Evolutionary conservation across 2,329 filamentous ascomycete species (phyloP).

Genomic region (Magnaporthiopsis incrustans): DNA sequence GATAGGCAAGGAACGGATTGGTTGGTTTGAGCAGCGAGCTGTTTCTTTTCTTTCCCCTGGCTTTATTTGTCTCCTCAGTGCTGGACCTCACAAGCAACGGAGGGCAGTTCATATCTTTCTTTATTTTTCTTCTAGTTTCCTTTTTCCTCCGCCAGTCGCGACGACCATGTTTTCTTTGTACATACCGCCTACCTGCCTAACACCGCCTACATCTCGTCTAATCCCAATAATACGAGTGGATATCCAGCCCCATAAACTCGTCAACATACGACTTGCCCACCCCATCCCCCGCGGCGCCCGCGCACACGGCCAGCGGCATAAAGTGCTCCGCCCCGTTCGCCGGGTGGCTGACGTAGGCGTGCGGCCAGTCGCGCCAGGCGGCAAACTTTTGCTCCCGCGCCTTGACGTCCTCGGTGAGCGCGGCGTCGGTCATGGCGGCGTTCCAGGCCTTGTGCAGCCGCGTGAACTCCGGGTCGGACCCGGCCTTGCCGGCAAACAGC

Average conservation of each 20-base stretch:
- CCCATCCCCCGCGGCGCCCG: slow-evolving; percentile 40
- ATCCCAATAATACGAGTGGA: slow-evolving; percentile 49
- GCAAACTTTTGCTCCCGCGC: slow-evolving; percentile 32
- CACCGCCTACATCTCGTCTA: background rate
- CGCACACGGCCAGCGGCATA: slow-evolving; percentile 49
- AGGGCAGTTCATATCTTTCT: background rate
- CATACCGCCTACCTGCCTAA: background rate
- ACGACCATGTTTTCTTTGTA: background rate
- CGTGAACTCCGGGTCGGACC: slow-evolving; percentile 15
- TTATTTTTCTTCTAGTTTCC: background rate
- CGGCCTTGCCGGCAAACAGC: slow-evolving; percentile 28
- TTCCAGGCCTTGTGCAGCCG: slow-evolving; percentile 34
- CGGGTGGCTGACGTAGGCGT: slow-evolving; percentile 46
- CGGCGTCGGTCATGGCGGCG: slow-evolving; percentile 31
- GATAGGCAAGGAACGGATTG: no score
- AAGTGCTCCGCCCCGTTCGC: slow-evolving; percentile 48
- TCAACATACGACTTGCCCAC: slow-evolving; percentile 38
- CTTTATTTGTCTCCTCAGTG: no score
- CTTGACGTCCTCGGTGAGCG: slow-evolving; percentile 22
- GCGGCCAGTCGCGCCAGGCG: slow-evolving; percentile 38
- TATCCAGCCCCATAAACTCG: slow-evolving; percentile 38
- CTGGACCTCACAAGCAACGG: background rate
- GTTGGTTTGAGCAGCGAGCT: no score
- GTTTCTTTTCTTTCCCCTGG: no score
- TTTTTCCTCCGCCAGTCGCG: background rate